These are phyloP conservation scores for Tolypocladium sp. DNA, from an alignment of 2,329 filamentous ascomycete species.

Conservation along the genomic window DNA sequence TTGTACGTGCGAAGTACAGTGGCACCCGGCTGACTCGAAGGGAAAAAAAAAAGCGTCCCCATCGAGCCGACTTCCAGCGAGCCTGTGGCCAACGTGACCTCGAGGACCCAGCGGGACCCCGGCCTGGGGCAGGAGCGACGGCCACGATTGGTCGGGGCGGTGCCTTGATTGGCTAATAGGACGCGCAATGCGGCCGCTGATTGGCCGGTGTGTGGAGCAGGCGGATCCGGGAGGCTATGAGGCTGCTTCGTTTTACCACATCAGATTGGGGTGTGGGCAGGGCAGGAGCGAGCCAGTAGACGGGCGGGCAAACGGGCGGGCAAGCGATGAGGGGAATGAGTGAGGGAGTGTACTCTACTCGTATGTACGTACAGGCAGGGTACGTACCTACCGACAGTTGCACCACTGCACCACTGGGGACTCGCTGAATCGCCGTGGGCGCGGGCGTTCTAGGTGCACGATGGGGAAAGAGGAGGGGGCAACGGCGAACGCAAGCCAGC, in stretches of 20 bases:
- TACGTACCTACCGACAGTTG: background rate
- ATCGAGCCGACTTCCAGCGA: background rate
- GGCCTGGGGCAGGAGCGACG: background rate
- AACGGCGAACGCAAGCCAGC: background rate
- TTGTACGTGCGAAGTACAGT: background rate
- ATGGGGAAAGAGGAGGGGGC: background rate
- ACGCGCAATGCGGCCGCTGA: background rate
- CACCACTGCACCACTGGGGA: background rate
- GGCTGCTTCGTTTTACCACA: background rate
- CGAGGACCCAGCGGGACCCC: background rate
- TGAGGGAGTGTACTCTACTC: background rate
- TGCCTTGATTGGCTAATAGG: slow-evolving; percentile 6
- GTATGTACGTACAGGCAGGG: background rate
- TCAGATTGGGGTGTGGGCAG: background rate
- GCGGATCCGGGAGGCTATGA: background rate
- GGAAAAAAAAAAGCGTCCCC: background rate
- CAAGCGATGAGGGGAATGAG: background rate
- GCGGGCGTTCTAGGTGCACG: background rate
- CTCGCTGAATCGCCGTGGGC: background rate
- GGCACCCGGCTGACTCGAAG: background rate
- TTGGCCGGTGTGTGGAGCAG: background rate
- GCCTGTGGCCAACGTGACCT: background rate
- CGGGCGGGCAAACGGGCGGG: background rate
- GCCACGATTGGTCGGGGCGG: slow-evolving; percentile 4
- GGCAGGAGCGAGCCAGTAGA: background rate